phyloP scores from a whole-genome alignment of 371 early-diverging fungal genomes.

The Syncephalastrum racemosum region DNA sequence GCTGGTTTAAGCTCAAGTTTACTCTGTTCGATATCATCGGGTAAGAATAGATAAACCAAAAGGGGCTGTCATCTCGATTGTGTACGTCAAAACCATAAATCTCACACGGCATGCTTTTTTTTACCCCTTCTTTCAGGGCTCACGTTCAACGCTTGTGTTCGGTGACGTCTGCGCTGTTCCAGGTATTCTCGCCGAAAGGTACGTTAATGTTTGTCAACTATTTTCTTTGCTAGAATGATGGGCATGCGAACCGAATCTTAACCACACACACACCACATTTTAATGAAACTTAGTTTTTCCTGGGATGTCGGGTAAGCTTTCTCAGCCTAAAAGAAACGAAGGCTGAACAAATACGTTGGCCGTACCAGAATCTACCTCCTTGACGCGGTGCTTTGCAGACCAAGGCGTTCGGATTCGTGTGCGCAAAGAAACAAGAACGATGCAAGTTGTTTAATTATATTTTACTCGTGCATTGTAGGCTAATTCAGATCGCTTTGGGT shows the following conservation, averaged over 20 bases:
- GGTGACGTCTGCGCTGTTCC: constrained; percentile 59
- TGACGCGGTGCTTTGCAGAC: constrained; percentile 32
- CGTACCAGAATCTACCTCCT: constrained; percentile 23
- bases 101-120: background rate
- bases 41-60: constrained; percentile 31
- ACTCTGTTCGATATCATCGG: constrained; percentile 84
- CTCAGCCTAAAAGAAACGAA: background rate
- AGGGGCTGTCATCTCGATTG: background rate
- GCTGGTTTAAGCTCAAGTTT: constrained; percentile 84
- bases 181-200: constrained; percentile 84
- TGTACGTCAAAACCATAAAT: constrained; percentile 1
- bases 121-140: constrained; percentile 15
- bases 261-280: background rate
- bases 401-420: constrained; percentile 31
- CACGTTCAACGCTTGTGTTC: constrained; percentile 27
- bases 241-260: background rate
- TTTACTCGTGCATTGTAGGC: no score
- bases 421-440: constrained; percentile 28
- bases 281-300: constrained; percentile 56
- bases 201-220: constrained; percentile 12
- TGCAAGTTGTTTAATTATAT: no score
- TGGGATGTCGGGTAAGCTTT: constrained; percentile 74
- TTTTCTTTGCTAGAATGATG: background rate
- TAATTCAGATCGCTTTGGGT: no score
- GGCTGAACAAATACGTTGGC: constrained; percentile 3